Base-by-base conservation (phyloP, 2,329 filamentous ascomycete genomes). In the Nemania sp. region DNA sequence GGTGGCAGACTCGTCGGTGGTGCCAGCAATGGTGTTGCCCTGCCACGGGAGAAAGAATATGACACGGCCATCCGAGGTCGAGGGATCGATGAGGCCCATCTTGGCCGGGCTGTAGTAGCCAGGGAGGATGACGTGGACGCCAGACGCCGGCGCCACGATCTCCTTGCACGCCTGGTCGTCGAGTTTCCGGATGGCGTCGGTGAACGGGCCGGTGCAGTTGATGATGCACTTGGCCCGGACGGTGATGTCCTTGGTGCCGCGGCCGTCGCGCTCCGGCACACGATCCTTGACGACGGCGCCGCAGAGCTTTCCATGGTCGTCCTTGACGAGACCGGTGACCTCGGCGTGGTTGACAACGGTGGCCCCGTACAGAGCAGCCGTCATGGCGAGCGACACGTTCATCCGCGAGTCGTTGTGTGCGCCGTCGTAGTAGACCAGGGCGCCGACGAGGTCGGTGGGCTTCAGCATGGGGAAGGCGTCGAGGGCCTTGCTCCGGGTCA, bases 21-120 rank as follows among this genome's bases (percentile, higher is more conserved):
- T 96, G 63, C 92, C 92, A 47, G 91, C 92, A 71, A 96, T 95
- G 13, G 91, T 96, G 78, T 95, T 95, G 50, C 91, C 91, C 78
- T 96, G 91, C 92, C 92, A 96, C 20, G 92, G 92, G 42, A 96
- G 82, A 82, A 96, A 96, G 85, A 96, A 96, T 72, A 96, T 94
- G 51, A 96, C 92, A 73, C 92, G 86, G 18, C 92, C 92, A 72
- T 96, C 92, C 1, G 91, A 96, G 1, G 92, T 95, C 42, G 87
- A 87, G 5, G 92, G 91, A 70, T 96, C 92, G 69, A 96, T 90
- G 42, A 96, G 81, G 63, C 92, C 92, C 91, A 96, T 95, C 72
- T 92, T 89, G 18, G 87, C 83, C 45, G 91, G 91, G 69, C 88
- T 90, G 80, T 90, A 95, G 79, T 95, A 96, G 49, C 91, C 91